These are phyloP conservation scores for Alnus rubra DNA, from an alignment of 306 rosid genomes.

Conservation along the genomic window DNA sequence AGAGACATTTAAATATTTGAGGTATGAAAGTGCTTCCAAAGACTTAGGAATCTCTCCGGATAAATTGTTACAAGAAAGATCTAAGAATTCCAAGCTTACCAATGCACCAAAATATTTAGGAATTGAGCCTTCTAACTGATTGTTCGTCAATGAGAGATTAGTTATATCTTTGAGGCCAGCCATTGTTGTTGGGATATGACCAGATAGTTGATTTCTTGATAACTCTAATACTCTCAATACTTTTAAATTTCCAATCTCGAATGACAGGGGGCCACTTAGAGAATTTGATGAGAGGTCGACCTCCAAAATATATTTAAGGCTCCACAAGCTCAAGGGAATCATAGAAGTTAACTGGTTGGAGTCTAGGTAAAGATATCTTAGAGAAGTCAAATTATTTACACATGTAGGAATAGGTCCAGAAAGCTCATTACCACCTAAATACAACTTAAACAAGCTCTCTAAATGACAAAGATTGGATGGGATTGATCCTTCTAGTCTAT, in stretches of 20 bases:
- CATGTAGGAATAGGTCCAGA: slow-evolving; percentile 23
- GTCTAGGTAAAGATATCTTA: not conserved
- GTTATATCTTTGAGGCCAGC: not conserved
- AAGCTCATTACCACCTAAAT: not conserved
- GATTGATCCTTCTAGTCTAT: slow-evolving; percentile 8
- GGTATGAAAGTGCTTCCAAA: not conserved
- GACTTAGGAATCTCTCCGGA: slow-evolving; percentile 10
- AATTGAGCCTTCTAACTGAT: too few species aligned
- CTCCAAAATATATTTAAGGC: not conserved
- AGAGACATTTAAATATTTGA: slow-evolving; percentile 5
- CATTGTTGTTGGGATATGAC: too few species aligned
- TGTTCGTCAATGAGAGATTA: too few species aligned
- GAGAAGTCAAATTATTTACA: slow-evolving; percentile 3
- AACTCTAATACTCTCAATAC: not conserved
- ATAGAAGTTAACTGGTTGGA: slow-evolving; percentile 14
- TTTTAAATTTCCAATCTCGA: not conserved
- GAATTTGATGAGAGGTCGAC: slow-evolving; percentile 17
- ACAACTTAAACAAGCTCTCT: not conserved
- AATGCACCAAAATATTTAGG: not conserved
- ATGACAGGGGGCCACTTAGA: slow-evolving; percentile 4
- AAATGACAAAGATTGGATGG: slow-evolving; percentile 10
- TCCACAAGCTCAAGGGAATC: not conserved
- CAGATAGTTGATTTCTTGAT: too few species aligned
- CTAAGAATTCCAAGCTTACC: not conserved
- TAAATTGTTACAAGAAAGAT: slow-evolving; percentile 3